Evolutionary conservation across 257 asterid genomes (phyloP), one percentile per base, ranked within the genome.

Genomic region (Penstemon newberryi): DNA sequence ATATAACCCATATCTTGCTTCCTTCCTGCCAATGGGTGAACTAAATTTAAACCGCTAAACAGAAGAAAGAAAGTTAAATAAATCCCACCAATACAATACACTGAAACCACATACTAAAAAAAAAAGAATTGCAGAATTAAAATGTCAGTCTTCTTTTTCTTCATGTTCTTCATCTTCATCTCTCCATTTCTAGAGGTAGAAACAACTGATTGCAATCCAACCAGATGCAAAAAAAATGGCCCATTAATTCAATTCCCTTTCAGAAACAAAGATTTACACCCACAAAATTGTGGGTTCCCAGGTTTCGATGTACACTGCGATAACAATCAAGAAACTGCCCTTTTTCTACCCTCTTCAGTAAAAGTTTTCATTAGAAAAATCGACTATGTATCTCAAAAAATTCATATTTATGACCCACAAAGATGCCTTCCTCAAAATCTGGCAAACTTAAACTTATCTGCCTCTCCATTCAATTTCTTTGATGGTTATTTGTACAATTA

Each of bases 231-330:
- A 41, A 62, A 44, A 9, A 42, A 51, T 10, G 84, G 87, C 50
- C 92, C 86, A 0, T 53, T 15, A 4, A 80, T 86, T 66, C 79
- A 73, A 50, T 81, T 68, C 63, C 92, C 87, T 18, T 84, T 84
- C 81, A 46, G 73, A 65, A 79, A 66, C 5, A 66, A 70, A 61
- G 51, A 66, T 51, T 67, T 10, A 11, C 85, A 80, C 37, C 73
- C 79, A 0, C 67, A 53, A 47, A 45, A 40, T 6, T 73, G 90
- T 53, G 85, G 87, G 37, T 78, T 70, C 44, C 84, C 82, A 0
- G 84, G 82, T 39, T 84, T 82, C 39, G 71, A 67, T 4, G 38
- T 82, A 19, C 33, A 79, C 37, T 84, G 90, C 79, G 5, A 57
- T 13, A 43, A 77, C 7, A 18, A 76, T 56, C 7, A 46, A 1